A percentile compares a stretch with the other conserved stretches of the same genome.
These are phyloP conservation scores for Dentipellis fragilis DNA, from an alignment of 768 basidiomycete species.

Conservation along the genomic window DNA sequence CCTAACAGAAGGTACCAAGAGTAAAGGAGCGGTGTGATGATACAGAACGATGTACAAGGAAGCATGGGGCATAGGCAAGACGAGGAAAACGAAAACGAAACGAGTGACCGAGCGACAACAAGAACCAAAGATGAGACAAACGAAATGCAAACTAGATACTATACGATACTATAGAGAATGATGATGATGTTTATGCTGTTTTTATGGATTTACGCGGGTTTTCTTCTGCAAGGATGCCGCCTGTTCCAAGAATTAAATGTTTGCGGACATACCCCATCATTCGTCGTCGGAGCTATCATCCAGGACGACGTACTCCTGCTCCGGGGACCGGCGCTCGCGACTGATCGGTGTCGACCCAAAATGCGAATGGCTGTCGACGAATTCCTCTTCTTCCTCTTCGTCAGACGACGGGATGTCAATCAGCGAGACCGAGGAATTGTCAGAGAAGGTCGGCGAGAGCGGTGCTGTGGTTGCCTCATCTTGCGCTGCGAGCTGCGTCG, in stretches of 20 bases:
- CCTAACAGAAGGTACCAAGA: not conserved
- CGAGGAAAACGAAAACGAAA: not conserved
- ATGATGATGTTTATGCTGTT: too few species aligned
- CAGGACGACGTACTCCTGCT: constrained; percentile 59
- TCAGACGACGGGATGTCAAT: constrained; percentile 45
- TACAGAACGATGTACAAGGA: not conserved
- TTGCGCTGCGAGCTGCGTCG: constrained; percentile 7
- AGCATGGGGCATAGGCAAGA: not conserved
- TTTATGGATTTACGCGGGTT: too few species aligned
- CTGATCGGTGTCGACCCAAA: constrained; percentile 19
- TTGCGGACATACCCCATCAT: not conserved
- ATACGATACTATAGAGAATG: not conserved
- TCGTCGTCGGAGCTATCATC: constrained; percentile 54
- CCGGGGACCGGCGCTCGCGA: constrained; percentile 10
- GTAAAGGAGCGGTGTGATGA: not conserved
- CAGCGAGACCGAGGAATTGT: constrained; percentile 42
- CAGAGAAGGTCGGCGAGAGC: constrained; percentile 14
- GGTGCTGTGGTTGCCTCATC: constrained; percentile 18
- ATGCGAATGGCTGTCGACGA: constrained; percentile 45
- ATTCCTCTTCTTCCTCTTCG: constrained; percentile 44
- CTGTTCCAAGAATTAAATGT: too few species aligned
- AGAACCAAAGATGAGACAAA: not conserved
- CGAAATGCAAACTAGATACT: not conserved
- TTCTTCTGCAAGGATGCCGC: too few species aligned
- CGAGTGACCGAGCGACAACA: not conserved